Evolutionary conservation across 306 rosid species (phyloP).

Genomic region (Castanea mollissima): DNA sequence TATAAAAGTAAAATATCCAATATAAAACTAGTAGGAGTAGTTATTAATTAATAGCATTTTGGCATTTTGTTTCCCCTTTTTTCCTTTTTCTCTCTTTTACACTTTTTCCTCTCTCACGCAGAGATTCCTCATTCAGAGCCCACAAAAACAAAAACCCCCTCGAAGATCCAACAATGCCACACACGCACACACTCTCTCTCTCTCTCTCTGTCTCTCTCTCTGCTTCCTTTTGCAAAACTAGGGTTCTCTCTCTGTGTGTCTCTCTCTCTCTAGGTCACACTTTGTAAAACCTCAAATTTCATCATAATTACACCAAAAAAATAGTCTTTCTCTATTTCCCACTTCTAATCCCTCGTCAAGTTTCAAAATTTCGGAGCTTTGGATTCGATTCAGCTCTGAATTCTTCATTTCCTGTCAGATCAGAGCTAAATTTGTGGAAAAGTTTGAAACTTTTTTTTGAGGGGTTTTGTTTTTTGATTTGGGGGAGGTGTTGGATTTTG

Average conservation of each 20-base stretch:
- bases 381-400: slow-evolving; percentile 7
- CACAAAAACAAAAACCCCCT: slow-evolving; percentile 15
- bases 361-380: not conserved
- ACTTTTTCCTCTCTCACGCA: not conserved
- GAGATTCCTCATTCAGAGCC: slow-evolving; percentile 36
- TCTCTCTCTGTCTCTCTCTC: not conserved
- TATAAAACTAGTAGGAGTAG: too few species aligned
- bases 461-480: slow-evolving; percentile 19
- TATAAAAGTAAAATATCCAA: too few species aligned
- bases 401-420: slow-evolving; percentile 13
- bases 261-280: not conserved
- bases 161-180: slow-evolving; percentile 37
- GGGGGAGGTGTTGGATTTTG: slow-evolving; percentile 29
- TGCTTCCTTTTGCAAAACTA: not conserved
- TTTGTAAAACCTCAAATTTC: not conserved
- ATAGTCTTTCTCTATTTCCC: not conserved
- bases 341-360: not conserved
- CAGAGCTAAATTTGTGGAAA: slow-evolving; percentile 13
- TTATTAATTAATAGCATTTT: too few species aligned
- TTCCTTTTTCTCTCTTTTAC: slow-evolving; percentile 7
- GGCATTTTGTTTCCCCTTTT: slow-evolving; percentile 5
- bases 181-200: not conserved
- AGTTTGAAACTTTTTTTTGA: not conserved
- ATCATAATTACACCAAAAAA: slow-evolving; percentile 2
- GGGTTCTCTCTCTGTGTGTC: not conserved